phyloP scores from a whole-genome alignment of 129 eudicot genomes.

The Arctium lappa region DNA sequence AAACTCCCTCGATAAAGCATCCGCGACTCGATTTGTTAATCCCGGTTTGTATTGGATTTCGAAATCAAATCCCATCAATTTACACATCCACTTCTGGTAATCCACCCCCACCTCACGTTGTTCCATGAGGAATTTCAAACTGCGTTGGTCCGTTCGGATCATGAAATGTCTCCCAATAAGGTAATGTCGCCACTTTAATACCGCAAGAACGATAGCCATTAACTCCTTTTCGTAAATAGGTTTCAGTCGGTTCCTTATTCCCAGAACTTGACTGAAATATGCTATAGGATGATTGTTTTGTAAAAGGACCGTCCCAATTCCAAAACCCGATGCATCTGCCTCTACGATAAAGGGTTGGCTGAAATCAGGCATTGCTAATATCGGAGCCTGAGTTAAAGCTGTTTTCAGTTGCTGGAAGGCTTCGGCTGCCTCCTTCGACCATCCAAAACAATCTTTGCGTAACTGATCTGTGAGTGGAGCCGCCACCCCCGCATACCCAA shows the following conservation, averaged over 20 bases:
- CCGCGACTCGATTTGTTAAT: too few relatives aligned
- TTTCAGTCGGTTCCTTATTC: too few relatives aligned
- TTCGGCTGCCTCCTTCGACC: background rate
- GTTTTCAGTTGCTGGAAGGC: background rate
- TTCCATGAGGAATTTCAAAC: background rate
- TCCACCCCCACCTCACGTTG: background rate
- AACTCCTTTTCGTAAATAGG: background rate
- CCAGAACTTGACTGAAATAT: too few relatives aligned
- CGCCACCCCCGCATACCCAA: background rate
- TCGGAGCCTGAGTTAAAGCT: background rate
- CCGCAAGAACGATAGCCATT: background rate
- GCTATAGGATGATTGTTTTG: too few relatives aligned
- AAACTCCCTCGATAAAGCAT: too few relatives aligned
- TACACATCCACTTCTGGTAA: too few relatives aligned
- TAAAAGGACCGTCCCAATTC: too few relatives aligned
- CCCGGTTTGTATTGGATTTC: too few relatives aligned
- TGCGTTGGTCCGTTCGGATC: background rate
- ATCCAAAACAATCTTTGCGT: background rate
- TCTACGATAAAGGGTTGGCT: too few relatives aligned
- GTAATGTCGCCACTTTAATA: background rate
- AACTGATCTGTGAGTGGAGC: background rate
- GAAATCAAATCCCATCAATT: too few relatives aligned
- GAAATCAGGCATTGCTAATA: too few relatives aligned
- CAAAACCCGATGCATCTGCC: too few relatives aligned
- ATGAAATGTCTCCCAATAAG: background rate